These are phyloP conservation scores for Orychophragmus violaceus DNA, from an alignment of 345 rosid genomes.

Conservation along the genomic window DNA sequence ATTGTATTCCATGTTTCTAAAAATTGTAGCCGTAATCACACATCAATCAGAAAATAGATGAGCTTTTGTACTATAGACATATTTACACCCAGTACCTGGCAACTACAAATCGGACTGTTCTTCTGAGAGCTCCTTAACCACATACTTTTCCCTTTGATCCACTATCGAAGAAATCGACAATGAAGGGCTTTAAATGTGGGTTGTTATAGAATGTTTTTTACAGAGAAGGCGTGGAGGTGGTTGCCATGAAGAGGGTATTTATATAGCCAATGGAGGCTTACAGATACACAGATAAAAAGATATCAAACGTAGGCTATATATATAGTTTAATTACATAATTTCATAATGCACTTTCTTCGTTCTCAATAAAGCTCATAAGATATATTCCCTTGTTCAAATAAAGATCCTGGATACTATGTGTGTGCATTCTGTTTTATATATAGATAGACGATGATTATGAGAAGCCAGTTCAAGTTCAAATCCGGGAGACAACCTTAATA, in stretches of 20 bases:
- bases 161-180: conserved; percentile 96
- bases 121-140: conserved; percentile 74
- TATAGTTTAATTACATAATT: not conserved
- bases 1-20: too few relatives aligned
- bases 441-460: conserved; percentile 2
- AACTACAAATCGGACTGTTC: conserved; percentile 58
- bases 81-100: conserved; percentile 57
- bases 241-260: too few relatives aligned
- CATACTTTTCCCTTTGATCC: conserved; percentile 94
- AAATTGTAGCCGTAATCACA: not conserved
- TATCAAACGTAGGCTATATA: too few relatives aligned
- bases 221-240: too few relatives aligned
- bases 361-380: not conserved
- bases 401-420: not conserved
- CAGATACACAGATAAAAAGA: too few relatives aligned
- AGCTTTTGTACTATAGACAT: not conserved
- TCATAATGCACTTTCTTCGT: not conserved
- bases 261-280: too few relatives aligned
- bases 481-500: conserved; percentile 31
- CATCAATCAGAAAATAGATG: not conserved
- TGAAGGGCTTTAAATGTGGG: too few relatives aligned
- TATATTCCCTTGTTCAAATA: not conserved
- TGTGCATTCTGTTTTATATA: not conserved
- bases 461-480: conserved; percentile 6
- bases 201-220: too few relatives aligned